Base-by-base conservation (phyloP, 192 early-diverging fungal genomes). In the Coemansia sp. region DNA sequence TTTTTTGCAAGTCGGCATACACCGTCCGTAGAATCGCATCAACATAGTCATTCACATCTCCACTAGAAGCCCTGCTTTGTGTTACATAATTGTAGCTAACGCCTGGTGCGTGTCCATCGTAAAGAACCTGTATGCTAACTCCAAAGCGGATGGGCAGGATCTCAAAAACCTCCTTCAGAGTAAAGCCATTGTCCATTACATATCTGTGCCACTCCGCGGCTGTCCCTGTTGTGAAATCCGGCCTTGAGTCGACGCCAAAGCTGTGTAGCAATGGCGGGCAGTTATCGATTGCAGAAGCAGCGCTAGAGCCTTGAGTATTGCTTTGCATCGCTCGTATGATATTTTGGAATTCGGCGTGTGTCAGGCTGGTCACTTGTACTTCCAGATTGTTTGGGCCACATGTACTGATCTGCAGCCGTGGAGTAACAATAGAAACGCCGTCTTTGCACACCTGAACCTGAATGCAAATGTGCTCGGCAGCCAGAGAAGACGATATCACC, bases 391-490 rank as follows among this genome's bases (percentile, higher is more conserved):
- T 69, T 13, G 65, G 62, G 5, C 71, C 63, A 49, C 80, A 72
- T 15, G 80, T 49, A 3, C 73, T 45, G 41, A 90, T 55, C 57
- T 74, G 71, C 55, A 68, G 47, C 65, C 88, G 73, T 9, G 91
- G 80, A 78, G 88, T 94, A 6, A 98, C 89, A 18, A 98, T 94
- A 0, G 96, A 93, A 0, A 95, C 85, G 18, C 87, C 80, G 71
- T 99, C 95, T 51, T 87, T 82, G 6, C 96, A 97, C 16, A 97
- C 77, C 66, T 98, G 96, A 26, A 98, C 91, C 39, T 91, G 90
- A 6, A 97, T 77, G 61, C 91, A 91, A 7, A 99, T 78, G 72
- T 98, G 95, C 70, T 97, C 93, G 42, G 95, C 90, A 1, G 94
- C 93, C n/a, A 99, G 81, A 9, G 80, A 83, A 12, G 76, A 78